Conservation (phyloP, 2,329 filamentous ascomycete species). For the Boeremia exigua region DNA sequence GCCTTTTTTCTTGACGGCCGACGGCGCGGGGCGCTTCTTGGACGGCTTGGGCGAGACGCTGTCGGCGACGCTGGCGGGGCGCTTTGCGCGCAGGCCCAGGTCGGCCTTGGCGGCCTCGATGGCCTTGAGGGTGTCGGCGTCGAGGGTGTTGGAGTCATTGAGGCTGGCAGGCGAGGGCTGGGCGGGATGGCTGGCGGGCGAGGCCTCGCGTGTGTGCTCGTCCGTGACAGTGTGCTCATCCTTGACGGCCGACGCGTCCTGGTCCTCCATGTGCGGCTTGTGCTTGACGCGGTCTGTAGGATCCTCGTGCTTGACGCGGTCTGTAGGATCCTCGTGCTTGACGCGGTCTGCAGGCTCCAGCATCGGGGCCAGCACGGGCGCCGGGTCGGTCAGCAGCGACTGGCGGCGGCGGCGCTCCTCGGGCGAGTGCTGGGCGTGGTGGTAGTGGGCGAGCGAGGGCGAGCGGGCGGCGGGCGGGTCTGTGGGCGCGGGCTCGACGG, state of each 20-base stretch:
- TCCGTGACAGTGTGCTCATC: too few species aligned
- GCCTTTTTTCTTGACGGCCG: slow-evolving; percentile 53
- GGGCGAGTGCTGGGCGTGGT: slow-evolving; percentile 53
- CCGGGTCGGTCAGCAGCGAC: slow-evolving; percentile 42
- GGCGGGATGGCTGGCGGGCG: too few species aligned
- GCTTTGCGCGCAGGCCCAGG: slow-evolving; percentile 48
- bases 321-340: too few species aligned
- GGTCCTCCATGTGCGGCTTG: too few species aligned
- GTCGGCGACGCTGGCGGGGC: slow-evolving; percentile 46
- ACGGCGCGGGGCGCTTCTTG: slow-evolving; percentile 55
- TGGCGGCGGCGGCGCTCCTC: slow-evolving; percentile 50
- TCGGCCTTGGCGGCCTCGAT: slow-evolving; percentile 55
- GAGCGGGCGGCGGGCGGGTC: slow-evolving; percentile 46
- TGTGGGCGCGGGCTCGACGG: slow-evolving; percentile 49
- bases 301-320: too few species aligned
- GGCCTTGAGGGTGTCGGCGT: slow-evolving; percentile 51
- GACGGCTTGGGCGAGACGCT: slow-evolving; percentile 41
- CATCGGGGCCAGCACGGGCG: slow-evolving; percentile 51
- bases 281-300: too few species aligned
- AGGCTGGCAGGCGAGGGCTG: too few species aligned
- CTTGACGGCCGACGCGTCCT: too few species aligned
- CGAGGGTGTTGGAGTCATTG: slow-evolving; percentile 36
- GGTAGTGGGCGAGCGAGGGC: slow-evolving; percentile 56
- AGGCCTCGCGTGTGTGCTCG: too few species aligned
- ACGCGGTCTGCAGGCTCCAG: too few species aligned